Evolutionary conservation across 1,284 basidiomycete species (phyloP).

Genomic region (Wallemia mellicola): DNA sequence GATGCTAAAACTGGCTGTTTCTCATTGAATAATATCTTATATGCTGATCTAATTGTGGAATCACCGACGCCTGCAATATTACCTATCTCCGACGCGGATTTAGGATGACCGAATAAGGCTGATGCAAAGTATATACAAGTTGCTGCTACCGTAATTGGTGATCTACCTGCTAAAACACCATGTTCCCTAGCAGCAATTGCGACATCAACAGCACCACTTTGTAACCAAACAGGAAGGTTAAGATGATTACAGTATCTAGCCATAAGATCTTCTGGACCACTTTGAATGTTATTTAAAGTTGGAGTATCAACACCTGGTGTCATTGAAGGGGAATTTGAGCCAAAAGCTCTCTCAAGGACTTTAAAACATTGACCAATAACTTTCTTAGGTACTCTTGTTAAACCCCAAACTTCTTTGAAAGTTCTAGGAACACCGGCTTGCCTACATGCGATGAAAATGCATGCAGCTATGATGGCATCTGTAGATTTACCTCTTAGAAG

Average conservation of each 20-base stretch:
- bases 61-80: conserved; percentile 92
- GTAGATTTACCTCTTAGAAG: conserved; percentile 68
- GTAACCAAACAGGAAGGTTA: conserved; percentile 51
- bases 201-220: conserved; percentile 56
- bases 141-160: conserved; percentile 81
- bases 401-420: conserved; percentile 80
- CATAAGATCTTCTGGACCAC: conserved; percentile 38
- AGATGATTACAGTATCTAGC: conserved; percentile 86
- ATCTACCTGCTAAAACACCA: conserved; percentile 69
- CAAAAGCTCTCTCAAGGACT: conserved; percentile 71
- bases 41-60: conserved; percentile 55
- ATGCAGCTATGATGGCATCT: conserved; percentile 81
- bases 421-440: conserved; percentile 77
- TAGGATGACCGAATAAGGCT: conserved; percentile 39
- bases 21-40: conserved; percentile 11
- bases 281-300: conserved; percentile 4
- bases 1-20: background rate
- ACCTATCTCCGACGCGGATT: conserved; percentile 57
- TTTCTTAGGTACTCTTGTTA: conserved; percentile 83
- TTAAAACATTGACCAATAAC: conserved; percentile 82
- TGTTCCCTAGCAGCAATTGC: conserved; percentile 50
- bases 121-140: conserved; percentile 85
- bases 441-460: conserved; percentile 91
- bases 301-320: conserved; percentile 9
- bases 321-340: conserved; percentile 14